Evolutionary conservation across 495 filamentous ascomycete species (phyloP), one percentile per base, ranked within the genome.

Genomic region (Tetracladium marchalianum): DNA sequence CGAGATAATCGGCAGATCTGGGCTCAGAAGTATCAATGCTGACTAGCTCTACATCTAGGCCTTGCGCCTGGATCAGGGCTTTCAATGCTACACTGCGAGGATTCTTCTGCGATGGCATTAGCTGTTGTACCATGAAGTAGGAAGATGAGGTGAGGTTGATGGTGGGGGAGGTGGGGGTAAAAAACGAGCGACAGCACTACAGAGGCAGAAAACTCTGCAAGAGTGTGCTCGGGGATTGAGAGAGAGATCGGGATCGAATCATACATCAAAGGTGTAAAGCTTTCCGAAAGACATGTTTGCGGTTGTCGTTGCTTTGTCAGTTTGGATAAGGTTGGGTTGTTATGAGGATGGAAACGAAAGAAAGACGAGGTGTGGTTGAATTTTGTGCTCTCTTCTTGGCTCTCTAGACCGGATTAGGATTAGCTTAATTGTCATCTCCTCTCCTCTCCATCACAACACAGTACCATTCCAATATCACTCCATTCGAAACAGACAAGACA

Each of bases 251-350:
- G 3, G 22, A 35, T n/a, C n/a, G 19, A 17, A n/a, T 38, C 87
- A 66, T 81, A 95, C 92, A 66, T 75, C 61, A 65, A 77, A 80
- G 65, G 80, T 83, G 75, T 92, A 97, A 60, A 98, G 76, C 78
- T 95, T 97, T 73, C 92, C 92, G 77, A 97, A 97, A 53, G 54
- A 50, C 56, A 55, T 53, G 12, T 27, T 53, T 46, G 82, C 68
- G 85, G 90, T 93, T 27, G 22, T 27, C 22, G 3, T 27, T 27
- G 22, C 3, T 27, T 27, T 27, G 22, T 27, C 7, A 7, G 22
- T 27, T 27, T 27, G 22, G 3, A n/a, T n/a, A n/a, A n/a, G 22
- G 22, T 27, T 27, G 3, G 22, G 65, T 72, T 85, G 69, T 61
- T 55, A 51, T 60, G 51, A 57, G 49, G 46, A 56, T 50, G 52